Evolutionary conservation across 1,284 basidiomycete genomes (phyloP), one percentile per base, ranked within the genome.

Genomic region (Leccinum glutinopallens): DNA sequence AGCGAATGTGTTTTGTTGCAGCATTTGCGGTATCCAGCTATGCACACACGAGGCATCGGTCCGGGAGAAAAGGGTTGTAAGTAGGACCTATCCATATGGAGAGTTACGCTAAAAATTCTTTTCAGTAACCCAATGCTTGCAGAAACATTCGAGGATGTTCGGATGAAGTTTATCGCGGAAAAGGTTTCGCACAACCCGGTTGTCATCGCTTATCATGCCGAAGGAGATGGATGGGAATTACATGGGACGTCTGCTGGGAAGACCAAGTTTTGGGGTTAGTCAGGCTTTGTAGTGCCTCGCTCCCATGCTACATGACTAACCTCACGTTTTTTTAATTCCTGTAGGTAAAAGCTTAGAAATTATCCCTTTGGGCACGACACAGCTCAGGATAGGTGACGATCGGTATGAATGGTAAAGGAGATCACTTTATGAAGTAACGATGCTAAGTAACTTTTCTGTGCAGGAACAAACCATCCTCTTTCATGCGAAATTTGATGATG

Each of bases 111-210:
- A 9, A 62, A 39, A 8, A 25, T 58, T 62, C 61, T 62, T 62
- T 67, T 39, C 67, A 94, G 92, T 71, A 96, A 94, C 70, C 94
- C 93, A 1, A 88, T 96, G 85, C 83, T 95, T 59, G 91, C 88
- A 12, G 94, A 96, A 77, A 96, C 94, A 0, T 96, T 92, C 70
- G 94, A 96, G 76, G 90, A 93, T 67, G 72, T 81, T 37, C 85
- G 93, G 57, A 89, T 88, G 82, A 88, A 85, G 64, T 94, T 95
- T 73, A 84, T 96, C 60, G 88, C 91, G 59, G 94, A 96, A 78
- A 96, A 96, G 80, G 93, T 96, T 62, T 87, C 86, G 57, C 94
- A 96, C 75, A 88, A 93, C 69, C 94, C 94, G 9, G 81, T 92
- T 56, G 81, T 94, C 70, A 86, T 95, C 72, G 93, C 93, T 7